Evolutionary conservation across 352 stramenopile genomes (phyloP), one percentile per base, ranked within the genome.

Genomic region (Pythium pyrilobum): DNA sequence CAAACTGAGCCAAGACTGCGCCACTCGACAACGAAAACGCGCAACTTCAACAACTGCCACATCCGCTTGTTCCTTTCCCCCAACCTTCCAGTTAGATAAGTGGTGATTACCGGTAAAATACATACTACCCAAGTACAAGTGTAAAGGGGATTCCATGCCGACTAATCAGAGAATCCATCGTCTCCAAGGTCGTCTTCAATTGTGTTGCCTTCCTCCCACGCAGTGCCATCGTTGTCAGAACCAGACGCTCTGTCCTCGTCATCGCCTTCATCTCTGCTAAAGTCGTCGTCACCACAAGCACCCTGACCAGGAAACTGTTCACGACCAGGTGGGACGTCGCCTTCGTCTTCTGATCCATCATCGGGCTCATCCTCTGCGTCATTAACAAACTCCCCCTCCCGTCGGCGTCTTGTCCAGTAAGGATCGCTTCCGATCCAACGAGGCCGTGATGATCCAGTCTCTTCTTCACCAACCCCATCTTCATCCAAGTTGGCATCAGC

Each of bases 381-480:
- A 43, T 23, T 23, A 18, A 3, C 36, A 16, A 21, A 24, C 36
- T 8, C 24, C 36, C n/a, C n/a, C 16, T 42, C 31, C 15, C 15
- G 1, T 24, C 32, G 2, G 33, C 29, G 15, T 11, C 33, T 54
- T 10, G 52, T 3, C 33, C 23, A 37, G 32, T 56, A 63, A 1
- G 55, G 55, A 41, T 57, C 45, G 38, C 32, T 43, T 15, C 32
- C 44, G 20, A 66, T 51, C 58, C 37, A 66, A 2, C 58, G 40
- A 47, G 56, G 42, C 20, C 37, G 50, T 9, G 21, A n/a, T 21
- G 1, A 15, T 13, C 24, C 25, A 45, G 5, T 23, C n/a, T 47
- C 24, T 2, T 48, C 13, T 18, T 47, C 46, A 31, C 48, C 29
- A 28, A 15, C 25, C 2, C 25, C 39, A 53, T 9, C 44, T 18